Evolutionary conservation across 129 eudicot species (phyloP).

Genomic region (Flaveria brownii): DNA sequence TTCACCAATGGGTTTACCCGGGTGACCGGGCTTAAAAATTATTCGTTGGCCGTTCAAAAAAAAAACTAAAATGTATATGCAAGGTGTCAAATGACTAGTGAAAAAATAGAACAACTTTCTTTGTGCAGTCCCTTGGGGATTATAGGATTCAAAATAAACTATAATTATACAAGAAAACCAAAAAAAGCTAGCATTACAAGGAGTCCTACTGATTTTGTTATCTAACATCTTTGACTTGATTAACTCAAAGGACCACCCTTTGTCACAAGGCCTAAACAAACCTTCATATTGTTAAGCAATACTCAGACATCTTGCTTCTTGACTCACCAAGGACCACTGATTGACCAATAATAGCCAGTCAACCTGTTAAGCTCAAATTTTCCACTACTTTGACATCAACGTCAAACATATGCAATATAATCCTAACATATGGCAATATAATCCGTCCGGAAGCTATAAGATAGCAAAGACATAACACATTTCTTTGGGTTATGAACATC

Average conservation of each 20-base stretch:
- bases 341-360: conserved; percentile 8
- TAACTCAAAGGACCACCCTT: not conserved
- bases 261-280: not conserved
- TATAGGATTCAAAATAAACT: too few species aligned
- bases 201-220: not conserved
- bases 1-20: too few species aligned
- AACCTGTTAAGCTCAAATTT: conserved; percentile 2
- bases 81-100: too few species aligned
- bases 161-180: not conserved
- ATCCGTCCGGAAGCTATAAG: conserved; percentile 44
- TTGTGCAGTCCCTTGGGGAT: too few species aligned
- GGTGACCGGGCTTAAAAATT: too few species aligned
- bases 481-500: conserved; percentile 46
- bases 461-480: conserved; percentile 41
- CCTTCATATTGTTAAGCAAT: not conserved
- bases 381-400: conserved; percentile 26
- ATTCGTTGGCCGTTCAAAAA: too few species aligned
- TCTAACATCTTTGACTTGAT: not conserved
- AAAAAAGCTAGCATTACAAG: not conserved
- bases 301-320: not conserved
- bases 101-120: too few species aligned
- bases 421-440: conserved; percentile 23
- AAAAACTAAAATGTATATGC: too few species aligned
- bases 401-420: conserved; percentile 41
- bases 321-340: not conserved